Evolutionary conservation across 768 basidiomycete genomes (phyloP).

Genomic region (Dacryopinax spathularia): DNA sequence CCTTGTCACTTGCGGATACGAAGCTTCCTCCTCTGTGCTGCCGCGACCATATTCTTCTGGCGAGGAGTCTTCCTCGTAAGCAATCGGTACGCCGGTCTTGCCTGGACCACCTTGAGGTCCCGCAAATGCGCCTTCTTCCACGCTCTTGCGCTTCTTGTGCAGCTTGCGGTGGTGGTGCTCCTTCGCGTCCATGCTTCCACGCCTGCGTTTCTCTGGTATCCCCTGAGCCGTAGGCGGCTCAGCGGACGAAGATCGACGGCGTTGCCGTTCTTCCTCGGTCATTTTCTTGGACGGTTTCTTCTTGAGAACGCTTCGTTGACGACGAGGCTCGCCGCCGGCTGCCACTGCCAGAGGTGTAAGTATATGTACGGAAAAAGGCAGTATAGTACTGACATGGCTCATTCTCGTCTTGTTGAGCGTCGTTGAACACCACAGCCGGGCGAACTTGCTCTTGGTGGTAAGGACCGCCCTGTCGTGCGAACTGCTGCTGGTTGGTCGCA

Average conservation of each 20-base stretch:
- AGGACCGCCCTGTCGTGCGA: neutral
- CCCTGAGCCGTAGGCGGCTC: neutral
- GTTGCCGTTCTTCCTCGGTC: neutral
- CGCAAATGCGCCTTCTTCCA: neutral
- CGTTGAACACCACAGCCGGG: neutral
- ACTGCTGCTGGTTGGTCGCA: no score
- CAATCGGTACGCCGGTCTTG: neutral
- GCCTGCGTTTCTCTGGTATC: neutral
- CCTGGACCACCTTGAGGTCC: neutral
- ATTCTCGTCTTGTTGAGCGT: neutral
- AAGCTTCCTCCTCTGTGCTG: no score
- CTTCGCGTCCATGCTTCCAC: neutral
- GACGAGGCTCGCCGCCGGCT: neutral
- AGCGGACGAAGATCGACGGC: neutral
- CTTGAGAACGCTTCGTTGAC: neutral
- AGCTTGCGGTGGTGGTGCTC: neutral
- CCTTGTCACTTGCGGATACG: no score
- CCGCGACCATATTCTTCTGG: no score
- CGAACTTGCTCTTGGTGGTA: neutral
- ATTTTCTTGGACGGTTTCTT: neutral
- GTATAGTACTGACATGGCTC: neutral
- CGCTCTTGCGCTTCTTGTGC: neutral
- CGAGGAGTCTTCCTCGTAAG: no score
- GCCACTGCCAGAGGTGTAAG: neutral
- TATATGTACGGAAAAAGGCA: neutral